Percentiles rank a stretch among this genome's conserved stretches.
Conservation (phyloP, 305 asterid species). For the Solanum hybrid region DNA sequence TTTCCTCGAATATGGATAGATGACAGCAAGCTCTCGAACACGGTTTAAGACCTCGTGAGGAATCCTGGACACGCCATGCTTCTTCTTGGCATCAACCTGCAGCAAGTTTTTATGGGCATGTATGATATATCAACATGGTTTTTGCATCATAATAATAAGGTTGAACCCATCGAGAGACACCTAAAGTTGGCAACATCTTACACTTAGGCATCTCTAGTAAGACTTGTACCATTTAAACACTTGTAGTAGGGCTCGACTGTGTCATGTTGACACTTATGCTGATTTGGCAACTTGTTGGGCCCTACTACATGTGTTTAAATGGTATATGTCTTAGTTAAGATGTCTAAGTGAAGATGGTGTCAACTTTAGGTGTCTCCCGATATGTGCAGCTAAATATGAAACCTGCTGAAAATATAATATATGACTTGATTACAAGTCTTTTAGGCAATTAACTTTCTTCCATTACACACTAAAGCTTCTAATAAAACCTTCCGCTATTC, state of each 20-base stretch:
- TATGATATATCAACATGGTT: neutral
- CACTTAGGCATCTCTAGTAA: neutral
- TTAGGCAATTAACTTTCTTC: neutral
- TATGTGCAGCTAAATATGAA: neutral
- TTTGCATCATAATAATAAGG: neutral
- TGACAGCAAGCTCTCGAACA: conserved; percentile 9
- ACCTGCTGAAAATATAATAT: neutral
- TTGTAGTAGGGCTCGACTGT: neutral
- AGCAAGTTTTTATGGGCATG: neutral
- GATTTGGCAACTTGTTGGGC: neutral
- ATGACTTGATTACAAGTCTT: neutral
- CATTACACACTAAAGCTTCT: neutral
- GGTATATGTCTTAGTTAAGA: neutral
- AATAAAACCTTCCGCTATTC: neutral
- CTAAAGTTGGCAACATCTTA: neutral
- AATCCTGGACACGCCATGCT: neutral
- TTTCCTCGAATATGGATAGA: conserved; percentile 7
- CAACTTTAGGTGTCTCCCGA: neutral
- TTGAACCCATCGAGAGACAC: neutral
- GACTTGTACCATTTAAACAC: neutral
- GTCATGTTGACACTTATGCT: neutral
- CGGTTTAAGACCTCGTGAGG: conserved; percentile 1
- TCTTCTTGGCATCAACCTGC: neutral
- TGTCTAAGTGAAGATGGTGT: neutral
- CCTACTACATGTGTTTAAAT: neutral